These are phyloP conservation scores for Platanus orientalis DNA, from an alignment of 164 flowering plant genomes.

Conservation along the genomic window DNA sequence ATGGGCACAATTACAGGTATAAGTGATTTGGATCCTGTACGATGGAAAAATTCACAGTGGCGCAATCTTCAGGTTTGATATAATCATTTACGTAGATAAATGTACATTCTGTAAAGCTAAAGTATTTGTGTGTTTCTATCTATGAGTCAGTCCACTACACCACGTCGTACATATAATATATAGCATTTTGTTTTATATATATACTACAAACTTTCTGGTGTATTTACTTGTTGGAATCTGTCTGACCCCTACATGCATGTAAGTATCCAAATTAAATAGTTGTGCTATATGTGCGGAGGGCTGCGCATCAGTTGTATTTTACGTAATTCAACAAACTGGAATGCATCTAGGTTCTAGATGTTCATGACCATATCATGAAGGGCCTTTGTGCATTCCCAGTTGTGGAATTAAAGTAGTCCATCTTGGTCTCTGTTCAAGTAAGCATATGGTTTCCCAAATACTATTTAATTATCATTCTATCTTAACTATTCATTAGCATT, in stretches of 20 bases:
- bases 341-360: background rate
- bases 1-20: constrained; percentile 94
- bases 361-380: background rate
- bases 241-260: no score
- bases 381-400: background rate
- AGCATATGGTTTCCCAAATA: background rate
- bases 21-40: constrained; percentile 74
- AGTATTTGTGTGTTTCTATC: no score
- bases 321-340: no score
- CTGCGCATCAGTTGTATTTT: background rate
- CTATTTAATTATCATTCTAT: background rate
- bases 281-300: no score
- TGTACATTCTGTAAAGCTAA: no score
- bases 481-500: background rate
- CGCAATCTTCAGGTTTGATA: constrained; percentile 81
- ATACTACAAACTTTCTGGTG: background rate
- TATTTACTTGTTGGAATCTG: background rate
- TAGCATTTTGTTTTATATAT: no score
- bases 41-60: constrained; percentile 96
- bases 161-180: no score
- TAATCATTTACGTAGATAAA: background rate
- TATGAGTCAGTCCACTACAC: no score
- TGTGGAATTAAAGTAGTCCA: background rate
- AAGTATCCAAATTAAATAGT: no score
- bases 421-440: background rate